phyloP scores from a whole-genome alignment of 2,329 filamentous ascomycete species.

The Verticillium klebahnii region DNA sequence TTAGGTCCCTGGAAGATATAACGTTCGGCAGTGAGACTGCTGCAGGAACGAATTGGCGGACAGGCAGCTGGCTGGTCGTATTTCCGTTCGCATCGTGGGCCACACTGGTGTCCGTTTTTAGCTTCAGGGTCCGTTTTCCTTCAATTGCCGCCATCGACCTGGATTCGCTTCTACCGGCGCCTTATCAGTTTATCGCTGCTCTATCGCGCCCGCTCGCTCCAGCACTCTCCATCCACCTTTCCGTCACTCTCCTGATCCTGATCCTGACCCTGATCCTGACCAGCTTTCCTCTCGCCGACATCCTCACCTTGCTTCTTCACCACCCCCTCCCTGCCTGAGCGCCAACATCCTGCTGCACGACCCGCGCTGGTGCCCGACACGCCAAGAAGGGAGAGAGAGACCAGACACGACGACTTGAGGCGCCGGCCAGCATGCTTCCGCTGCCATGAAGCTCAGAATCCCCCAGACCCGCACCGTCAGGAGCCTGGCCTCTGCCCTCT shows the following conservation, averaged over 20 bases:
- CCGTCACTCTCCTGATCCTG: background rate
- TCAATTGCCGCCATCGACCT: background rate
- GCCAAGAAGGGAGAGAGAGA: background rate
- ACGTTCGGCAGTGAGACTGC: too few species aligned
- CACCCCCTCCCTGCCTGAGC: background rate
- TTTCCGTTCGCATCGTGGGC: too few species aligned
- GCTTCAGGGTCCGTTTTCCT: background rate
- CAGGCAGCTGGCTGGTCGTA: background rate
- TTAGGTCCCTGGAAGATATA: background rate
- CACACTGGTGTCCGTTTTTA: background rate
- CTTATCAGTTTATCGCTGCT: background rate
- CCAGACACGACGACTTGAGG: background rate
- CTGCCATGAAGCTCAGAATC: background rate
- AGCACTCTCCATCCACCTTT: background rate
- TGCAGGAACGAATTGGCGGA: too few species aligned
- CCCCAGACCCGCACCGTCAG: constrained; percentile 1
- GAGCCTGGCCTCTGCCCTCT: background rate
- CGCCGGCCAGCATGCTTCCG: background rate
- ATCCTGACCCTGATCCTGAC: background rate
- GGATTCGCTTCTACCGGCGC: background rate
- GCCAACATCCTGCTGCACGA: background rate
- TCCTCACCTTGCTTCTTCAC: background rate
- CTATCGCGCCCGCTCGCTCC: background rate
- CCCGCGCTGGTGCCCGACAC: background rate
- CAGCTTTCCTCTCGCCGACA: background rate